Evolutionary conservation across 345 rosid species (phyloP).

Genomic region (Euphorbia pulcherrima): DNA sequence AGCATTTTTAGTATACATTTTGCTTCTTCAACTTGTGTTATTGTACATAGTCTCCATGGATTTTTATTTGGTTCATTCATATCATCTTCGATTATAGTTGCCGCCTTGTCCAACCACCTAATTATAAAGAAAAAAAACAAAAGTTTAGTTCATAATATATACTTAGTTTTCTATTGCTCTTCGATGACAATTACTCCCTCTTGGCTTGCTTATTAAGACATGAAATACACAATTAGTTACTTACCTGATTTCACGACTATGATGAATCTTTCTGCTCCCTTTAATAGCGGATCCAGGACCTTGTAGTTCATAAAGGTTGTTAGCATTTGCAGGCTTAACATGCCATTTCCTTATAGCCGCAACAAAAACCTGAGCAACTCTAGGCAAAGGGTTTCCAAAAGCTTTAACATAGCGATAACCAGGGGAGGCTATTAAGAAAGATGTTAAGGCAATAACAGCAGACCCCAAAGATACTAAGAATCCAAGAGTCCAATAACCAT

Average conservation of each 20-base stretch:
- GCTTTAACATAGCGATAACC: constrained; percentile 51
- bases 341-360: constrained; percentile 50
- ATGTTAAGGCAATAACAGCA: constrained; percentile 44
- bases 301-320: constrained; percentile 53
- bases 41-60: constrained; percentile 77
- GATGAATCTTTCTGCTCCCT: constrained; percentile 77
- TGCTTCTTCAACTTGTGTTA: constrained; percentile 82
- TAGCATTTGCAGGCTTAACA: constrained; percentile 29
- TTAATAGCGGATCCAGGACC: constrained; percentile 69
- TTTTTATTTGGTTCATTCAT: constrained; percentile 14
- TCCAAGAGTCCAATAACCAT: constrained; percentile 64
- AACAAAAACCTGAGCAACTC: constrained; percentile 66
- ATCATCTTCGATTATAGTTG: constrained; percentile 57
- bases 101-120: constrained; percentile 86
- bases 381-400: constrained; percentile 66
- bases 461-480: constrained; percentile 58
- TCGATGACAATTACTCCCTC: too few relatives aligned
- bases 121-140: not conserved
- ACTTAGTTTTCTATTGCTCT: too few relatives aligned
- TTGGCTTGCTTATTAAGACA: too few relatives aligned
- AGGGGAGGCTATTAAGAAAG: constrained; percentile 36
- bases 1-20: constrained; percentile 63
- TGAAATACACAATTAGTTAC: not conserved
- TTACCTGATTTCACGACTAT: constrained; percentile 49
- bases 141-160: too few relatives aligned